These are phyloP conservation scores for Bryum argenteum DNA, from an alignment of 225 moss, liverwort and hornwort genomes.

Conservation along the genomic window DNA sequence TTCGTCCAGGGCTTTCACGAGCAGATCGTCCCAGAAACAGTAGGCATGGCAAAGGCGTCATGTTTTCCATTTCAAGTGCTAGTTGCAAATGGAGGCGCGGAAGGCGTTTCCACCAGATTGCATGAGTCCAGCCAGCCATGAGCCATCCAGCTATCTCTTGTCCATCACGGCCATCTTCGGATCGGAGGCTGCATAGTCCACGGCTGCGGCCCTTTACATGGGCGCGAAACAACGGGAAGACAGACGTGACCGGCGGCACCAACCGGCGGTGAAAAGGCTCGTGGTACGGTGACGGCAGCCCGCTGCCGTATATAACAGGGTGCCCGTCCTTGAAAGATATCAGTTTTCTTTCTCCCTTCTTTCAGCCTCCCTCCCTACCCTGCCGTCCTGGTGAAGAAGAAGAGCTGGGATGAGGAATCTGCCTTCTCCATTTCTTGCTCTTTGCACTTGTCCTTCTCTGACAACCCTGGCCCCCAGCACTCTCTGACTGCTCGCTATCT, in stretches of 20 bases:
- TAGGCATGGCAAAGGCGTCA: no score
- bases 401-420: conserved; percentile 15
- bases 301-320: conserved; percentile 17
- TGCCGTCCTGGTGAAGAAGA: not conserved
- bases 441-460: conserved; percentile 27
- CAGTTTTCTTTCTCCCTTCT: not conserved
- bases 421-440: conserved; percentile 14
- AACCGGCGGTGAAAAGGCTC: not conserved
- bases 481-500: conserved; percentile 8
- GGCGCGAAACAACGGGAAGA: no score
- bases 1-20: no score
- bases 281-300: conserved; percentile 1
- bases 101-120: no score
- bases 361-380: not conserved
- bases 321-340: conserved; percentile 5
- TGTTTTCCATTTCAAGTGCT: no score
- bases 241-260: not conserved
- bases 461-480: conserved; percentile 6
- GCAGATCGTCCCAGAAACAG: no score
- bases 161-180: no score
- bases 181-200: no score
- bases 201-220: no score
- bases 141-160: not conserved
- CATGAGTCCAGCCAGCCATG: not conserved
- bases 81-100: no score